These are phyloP conservation scores for Acanthamoeba healyi DNA, from an alignment of 208 protist genomes.

Conservation along the genomic window DNA sequence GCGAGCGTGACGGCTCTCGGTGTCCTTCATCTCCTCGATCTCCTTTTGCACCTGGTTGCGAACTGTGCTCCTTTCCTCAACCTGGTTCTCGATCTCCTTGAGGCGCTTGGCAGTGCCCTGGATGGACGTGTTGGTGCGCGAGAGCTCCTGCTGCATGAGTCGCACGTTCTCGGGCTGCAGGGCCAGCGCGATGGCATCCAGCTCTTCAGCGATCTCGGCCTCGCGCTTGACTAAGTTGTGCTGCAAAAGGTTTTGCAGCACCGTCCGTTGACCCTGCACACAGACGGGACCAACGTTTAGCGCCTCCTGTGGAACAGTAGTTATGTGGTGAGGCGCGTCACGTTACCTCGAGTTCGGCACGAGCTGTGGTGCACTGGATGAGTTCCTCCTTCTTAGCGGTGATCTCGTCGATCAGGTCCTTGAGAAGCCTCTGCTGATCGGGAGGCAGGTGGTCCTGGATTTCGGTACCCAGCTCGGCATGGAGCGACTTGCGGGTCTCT, in stretches of 20 bases:
- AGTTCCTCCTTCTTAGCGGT: slow-evolving; percentile 63
- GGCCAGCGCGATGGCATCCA: neutral
- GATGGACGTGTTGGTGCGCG: neutral
- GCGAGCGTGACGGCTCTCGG: slow-evolving; percentile 10
- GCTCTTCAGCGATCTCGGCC: slow-evolving; percentile 55
- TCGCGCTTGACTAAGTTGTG: slow-evolving; percentile 31
- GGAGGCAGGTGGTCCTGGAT: slow-evolving; percentile 18
- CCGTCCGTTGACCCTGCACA: slow-evolving; percentile 23
- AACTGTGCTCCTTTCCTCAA: neutral
- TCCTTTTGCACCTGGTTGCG: slow-evolving; percentile 23
- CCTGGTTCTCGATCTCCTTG: slow-evolving; percentile 47
- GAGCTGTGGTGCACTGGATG: neutral
- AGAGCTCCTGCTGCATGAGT: neutral
- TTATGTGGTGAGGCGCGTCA: too few species aligned
- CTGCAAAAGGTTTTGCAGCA: slow-evolving; percentile 11
- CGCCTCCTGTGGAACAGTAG: too few species aligned
- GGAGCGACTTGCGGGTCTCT: slow-evolving; percentile 58
- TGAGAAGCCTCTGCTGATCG: slow-evolving; percentile 63
- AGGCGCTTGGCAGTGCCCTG: slow-evolving; percentile 10
- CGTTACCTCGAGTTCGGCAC: slow-evolving; percentile 87
- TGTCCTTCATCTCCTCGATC: slow-evolving; percentile 58
- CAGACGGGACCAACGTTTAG: too few species aligned
- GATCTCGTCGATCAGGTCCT: slow-evolving; percentile 59
- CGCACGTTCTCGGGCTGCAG: slow-evolving; percentile 29
- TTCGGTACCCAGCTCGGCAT: slow-evolving; percentile 77